A percentile compares a stretch with the other conserved stretches of the same genome.
Conservation (phyloP, 192 early-diverging fungal genomes). For the Phlyctochytrium planicorne region DNA sequence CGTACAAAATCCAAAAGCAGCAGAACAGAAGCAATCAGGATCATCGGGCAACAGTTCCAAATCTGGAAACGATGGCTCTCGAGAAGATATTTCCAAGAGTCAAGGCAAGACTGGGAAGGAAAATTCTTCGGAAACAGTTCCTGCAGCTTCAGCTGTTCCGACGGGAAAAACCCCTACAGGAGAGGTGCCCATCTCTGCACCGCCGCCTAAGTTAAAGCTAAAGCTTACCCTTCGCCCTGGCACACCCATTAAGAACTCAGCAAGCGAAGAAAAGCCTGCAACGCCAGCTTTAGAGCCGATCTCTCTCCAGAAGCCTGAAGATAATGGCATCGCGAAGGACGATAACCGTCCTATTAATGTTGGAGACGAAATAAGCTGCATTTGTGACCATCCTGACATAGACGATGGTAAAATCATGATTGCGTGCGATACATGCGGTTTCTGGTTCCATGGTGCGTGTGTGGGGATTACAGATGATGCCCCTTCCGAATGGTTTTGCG, state of each 20-base stretch:
- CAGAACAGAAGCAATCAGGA: not conserved
- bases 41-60: not conserved
- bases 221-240: not conserved
- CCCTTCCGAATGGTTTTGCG: constrained; percentile 36
- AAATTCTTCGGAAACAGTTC: not conserved
- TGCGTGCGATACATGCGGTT: constrained; percentile 39
- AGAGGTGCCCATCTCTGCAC: not conserved
- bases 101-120: not conserved
- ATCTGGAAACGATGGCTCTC: not conserved
- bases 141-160: too few species aligned
- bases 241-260: too few species aligned
- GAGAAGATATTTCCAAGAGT: not conserved
- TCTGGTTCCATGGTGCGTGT: constrained; percentile 45
- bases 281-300: too few species aligned
- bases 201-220: not conserved
- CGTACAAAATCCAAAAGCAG: not conserved
- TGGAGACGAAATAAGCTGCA: constrained; percentile 20
- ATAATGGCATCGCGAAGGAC: too few species aligned
- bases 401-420: constrained; percentile 36
- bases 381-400: constrained; percentile 25
- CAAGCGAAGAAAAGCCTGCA: too few species aligned
- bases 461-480: constrained; percentile 26
- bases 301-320: too few species aligned
- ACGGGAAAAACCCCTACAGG: not conserved
- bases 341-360: too few species aligned